Base-by-base conservation (phyloP, 2,329 filamentous ascomycete species). In the Alternaria triticina region DNA sequence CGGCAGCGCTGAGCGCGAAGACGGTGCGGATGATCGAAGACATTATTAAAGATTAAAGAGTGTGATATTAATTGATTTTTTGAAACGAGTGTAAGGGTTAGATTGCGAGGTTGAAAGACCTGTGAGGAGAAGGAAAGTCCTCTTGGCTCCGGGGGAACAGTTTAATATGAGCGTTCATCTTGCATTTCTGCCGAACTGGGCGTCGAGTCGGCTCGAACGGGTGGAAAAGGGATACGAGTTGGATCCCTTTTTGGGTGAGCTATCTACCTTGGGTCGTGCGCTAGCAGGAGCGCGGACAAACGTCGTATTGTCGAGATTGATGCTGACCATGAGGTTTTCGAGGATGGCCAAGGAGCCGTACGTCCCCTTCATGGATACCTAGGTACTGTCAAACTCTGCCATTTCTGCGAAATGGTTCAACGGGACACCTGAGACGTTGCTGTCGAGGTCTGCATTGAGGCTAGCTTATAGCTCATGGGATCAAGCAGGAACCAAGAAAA, bases 11-110 rank as follows among this genome's bases (percentile, higher is more conserved):
- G 61, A 69, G 64, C 62, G 65, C 62, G 58, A 74, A 60, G 58
- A 64, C 54, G 64, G 65, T 71, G 64, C 71, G 66, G 52, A 67
- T 66, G 61, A 68, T 70, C 57, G 68, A 70, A 62, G 68, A 70
- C 67, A 74, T 72, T 70, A 74, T 75, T 70, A 70, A 66, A 27
- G 45, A 69, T 72, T 71, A 71, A 69, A 62, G 64, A 70, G 43
- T 63, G 67, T 68, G 59, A 61, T 70, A 65, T 61, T 62, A 62
- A 59, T 59, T 25, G 57, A 47, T 64, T 54, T 57, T 66, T 44
- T 66, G 69, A 68, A 69, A 70, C 54, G 68, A 70, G 65, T 69
- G 68, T 70, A 67, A 25, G 64, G 64, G 66, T 70, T 70, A 57
- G 62, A 56, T 69, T 69, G 62, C 62, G 54, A 69, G 64, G 68